phyloP scores from a whole-genome alignment of 129 eudicot genomes.

The Sambucus nigra region DNA sequence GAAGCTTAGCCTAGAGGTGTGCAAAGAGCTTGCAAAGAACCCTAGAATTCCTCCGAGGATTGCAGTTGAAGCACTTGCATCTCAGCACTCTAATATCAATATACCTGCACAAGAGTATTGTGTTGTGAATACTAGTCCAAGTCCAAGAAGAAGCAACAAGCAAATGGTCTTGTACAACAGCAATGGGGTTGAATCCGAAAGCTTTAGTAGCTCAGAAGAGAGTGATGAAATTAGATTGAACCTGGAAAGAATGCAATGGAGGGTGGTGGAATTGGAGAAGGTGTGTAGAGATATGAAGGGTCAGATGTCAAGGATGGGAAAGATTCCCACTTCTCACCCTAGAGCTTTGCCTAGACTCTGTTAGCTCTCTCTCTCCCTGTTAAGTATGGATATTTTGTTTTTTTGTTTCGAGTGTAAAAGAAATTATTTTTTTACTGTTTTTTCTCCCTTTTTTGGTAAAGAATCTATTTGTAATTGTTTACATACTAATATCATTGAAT shows the following conservation, averaged over 20 bases:
- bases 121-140: slow-evolving; percentile 13
- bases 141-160: slow-evolving; percentile 19
- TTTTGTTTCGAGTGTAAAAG: neutral
- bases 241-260: slow-evolving; percentile 72
- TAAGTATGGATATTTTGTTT: neutral
- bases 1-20: slow-evolving; percentile 76
- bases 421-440: neutral
- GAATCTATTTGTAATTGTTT: too few species aligned
- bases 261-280: slow-evolving; percentile 85
- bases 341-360: slow-evolving; percentile 58
- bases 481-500: too few species aligned
- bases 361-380: slow-evolving; percentile 19
- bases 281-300: slow-evolving; percentile 77
- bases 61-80: slow-evolving; percentile 68
- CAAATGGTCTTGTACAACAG: slow-evolving; percentile 40
- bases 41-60: slow-evolving; percentile 73
- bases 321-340: slow-evolving; percentile 23
- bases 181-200: slow-evolving; percentile 13
- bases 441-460: neutral
- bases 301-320: slow-evolving; percentile 67
- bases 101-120: slow-evolving; percentile 4
- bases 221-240: slow-evolving; percentile 49
- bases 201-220: slow-evolving; percentile 16
- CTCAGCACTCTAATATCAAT: slow-evolving; percentile 41
- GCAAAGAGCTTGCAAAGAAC: slow-evolving; percentile 89